Base-by-base conservation (phyloP, 148 eudicot genomes). In the Drosera capensis region DNA sequence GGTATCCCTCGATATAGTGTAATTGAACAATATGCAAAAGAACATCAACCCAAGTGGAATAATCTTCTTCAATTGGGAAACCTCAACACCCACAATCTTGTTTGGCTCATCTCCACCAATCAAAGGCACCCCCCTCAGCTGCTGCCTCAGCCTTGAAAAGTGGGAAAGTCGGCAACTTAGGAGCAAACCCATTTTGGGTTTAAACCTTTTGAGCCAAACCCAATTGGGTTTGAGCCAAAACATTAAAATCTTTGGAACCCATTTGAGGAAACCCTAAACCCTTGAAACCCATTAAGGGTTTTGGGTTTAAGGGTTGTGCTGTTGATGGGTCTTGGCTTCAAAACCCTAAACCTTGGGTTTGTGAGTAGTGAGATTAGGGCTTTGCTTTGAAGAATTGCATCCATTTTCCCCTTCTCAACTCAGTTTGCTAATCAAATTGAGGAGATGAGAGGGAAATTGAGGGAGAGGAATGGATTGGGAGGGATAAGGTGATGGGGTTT, bases 31-130 rank as follows among this genome's bases (percentile, higher is more conserved):
- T 20, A 92, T 85, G 50, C 95, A 92, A 59, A 85, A 92, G 71
- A 92, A 92, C 99, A 92, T 92, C 57, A 85, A 23, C 57, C 99
- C 99, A 41, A 92, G 79, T 5, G 99, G 95, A 20, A 92, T 60
- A 68, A 92, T 85, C 63, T 92, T 92, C 60, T 92, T 92, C 0
- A 81, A 60, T 3, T 95, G 85, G 12, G 50, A 64, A n/a, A 71
- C 3, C 30, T 92, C 94, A 57, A 85, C 49, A 7, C 99, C 99
- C 63, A 92, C 14, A 23, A 92, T 59, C 24, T 75, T 92, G 1
- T 78, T 76, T 25, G 71, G 11, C 63, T 68, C 75, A 25, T 23
- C 14, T 29, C 77, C 83, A 19, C 52, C 59, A 57, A 36, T 74
- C 17, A 67, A 52, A 1, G 82, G 73, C 25, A n/a, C 69, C 62